Percentiles rank a stretch among this genome's conserved stretches.
Conservation (phyloP, 768 basidiomycete species). For the Cyclocybe aegerita region DNA sequence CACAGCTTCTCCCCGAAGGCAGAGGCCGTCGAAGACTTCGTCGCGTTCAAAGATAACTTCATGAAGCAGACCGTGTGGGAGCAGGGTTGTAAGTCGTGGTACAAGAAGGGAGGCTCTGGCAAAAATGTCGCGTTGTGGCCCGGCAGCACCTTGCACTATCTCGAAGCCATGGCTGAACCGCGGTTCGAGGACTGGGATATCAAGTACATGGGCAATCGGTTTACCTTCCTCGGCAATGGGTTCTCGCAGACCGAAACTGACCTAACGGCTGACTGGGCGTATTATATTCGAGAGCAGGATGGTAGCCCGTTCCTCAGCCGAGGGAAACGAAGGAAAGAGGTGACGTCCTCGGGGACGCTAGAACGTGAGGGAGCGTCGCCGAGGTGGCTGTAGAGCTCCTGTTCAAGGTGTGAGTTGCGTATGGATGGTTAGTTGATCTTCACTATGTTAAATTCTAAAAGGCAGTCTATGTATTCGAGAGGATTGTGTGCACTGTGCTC, state of each 20-base stretch:
- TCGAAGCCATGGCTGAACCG: slow-evolving; percentile 29
- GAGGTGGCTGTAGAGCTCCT: too few relatives aligned
- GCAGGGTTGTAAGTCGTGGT: slow-evolving; percentile 32
- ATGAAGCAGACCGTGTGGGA: slow-evolving; percentile 34
- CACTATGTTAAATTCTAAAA: too few relatives aligned
- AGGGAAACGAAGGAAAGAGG: slow-evolving; percentile 11
- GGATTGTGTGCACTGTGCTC: too few relatives aligned
- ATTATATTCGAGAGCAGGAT: slow-evolving; percentile 27
- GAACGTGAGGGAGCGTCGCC: too few relatives aligned
- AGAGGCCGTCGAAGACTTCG: slow-evolving; percentile 33
- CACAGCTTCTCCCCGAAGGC: slow-evolving; percentile 32
- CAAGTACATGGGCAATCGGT: slow-evolving; percentile 31
- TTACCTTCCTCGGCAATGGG: slow-evolving; percentile 33
- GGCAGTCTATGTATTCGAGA: too few relatives aligned
- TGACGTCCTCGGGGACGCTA: too few relatives aligned
- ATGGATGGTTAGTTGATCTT: too few relatives aligned
- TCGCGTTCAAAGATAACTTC: slow-evolving; percentile 28
- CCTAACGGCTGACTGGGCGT: slow-evolving; percentile 29
- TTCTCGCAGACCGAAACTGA: slow-evolving; percentile 32
- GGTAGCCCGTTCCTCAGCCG: slow-evolving; percentile 23
- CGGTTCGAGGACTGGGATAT: slow-evolving; percentile 37
- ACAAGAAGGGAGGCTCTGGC: slow-evolving; percentile 26
- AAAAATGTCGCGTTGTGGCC: slow-evolving; percentile 34
- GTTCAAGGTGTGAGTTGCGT: too few relatives aligned
- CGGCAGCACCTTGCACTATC: slow-evolving; percentile 35